These are phyloP conservation scores for Xanthoparmelia taractica DNA, from an alignment of 495 filamentous ascomycete genomes.

Conservation along the genomic window DNA sequence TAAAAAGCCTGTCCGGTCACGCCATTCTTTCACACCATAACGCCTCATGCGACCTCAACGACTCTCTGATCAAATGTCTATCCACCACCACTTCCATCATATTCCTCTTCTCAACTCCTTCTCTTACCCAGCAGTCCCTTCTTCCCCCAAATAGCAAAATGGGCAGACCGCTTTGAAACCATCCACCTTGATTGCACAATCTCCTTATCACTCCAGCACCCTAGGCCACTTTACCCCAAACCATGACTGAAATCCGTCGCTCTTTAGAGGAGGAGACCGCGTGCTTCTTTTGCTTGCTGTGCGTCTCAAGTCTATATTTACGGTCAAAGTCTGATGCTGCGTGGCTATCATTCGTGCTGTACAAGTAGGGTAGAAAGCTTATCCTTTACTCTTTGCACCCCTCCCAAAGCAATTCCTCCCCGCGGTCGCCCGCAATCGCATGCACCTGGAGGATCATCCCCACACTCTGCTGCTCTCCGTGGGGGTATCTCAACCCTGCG, in stretches of 20 bases:
- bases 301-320: neutral
- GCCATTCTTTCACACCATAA: no score
- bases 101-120: no score
- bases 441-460: neutral
- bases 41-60: no score
- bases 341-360: neutral
- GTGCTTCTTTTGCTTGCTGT: neutral
- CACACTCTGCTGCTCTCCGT: neutral
- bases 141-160: no score
- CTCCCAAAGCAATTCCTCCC: neutral
- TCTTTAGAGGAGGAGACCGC: neutral
- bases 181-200: neutral
- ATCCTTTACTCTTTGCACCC: neutral
- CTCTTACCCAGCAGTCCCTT: no score
- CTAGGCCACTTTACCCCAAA: neutral
- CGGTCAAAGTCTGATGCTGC: neutral
- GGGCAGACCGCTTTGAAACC: no score
- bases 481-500: neutral
- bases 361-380: neutral
- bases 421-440: neutral
- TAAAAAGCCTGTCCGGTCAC: no score
- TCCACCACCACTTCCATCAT: no score
- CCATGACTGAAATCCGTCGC: neutral
- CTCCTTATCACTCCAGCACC: neutral
- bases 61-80: no score